Conservation (phyloP, 2,329 filamentous ascomycete species). For the Beauveria bassiana region DNA sequence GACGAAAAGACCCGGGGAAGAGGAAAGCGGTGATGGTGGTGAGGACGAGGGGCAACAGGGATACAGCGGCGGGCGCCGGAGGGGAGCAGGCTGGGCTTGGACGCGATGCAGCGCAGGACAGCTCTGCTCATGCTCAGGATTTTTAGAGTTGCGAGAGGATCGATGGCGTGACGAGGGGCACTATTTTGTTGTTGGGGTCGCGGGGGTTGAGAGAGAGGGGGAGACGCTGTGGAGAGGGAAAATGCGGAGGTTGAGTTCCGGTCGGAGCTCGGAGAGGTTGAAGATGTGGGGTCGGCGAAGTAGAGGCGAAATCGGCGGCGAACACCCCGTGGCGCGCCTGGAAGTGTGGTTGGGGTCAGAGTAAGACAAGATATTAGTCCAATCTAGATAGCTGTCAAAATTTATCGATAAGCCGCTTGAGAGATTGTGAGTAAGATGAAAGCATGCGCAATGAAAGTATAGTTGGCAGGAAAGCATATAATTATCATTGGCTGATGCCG, state of each 20-base stretch:
- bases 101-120: neutral
- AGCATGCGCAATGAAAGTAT: too few relatives aligned
- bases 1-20: neutral
- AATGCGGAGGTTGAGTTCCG: neutral
- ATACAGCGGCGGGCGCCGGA: neutral
- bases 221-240: neutral
- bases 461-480: too few relatives aligned
- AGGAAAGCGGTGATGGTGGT: neutral
- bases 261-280: too few relatives aligned
- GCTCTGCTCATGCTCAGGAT: neutral
- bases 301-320: too few relatives aligned
- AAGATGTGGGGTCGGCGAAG: too few relatives aligned
- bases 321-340: too few relatives aligned
- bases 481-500: too few relatives aligned
- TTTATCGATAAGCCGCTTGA: too few relatives aligned
- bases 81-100: neutral
- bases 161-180: neutral
- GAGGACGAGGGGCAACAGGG: neutral
- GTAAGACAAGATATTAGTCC: too few relatives aligned
- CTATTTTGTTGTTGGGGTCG: neutral
- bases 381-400: too few relatives aligned
- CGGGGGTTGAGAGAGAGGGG: neutral
- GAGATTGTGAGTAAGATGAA: too few relatives aligned
- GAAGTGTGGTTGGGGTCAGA: too few relatives aligned
- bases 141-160: neutral